phyloP scores from a whole-genome alignment of 1,284 basidiomycete species.

The Boletus sp. region DNA sequence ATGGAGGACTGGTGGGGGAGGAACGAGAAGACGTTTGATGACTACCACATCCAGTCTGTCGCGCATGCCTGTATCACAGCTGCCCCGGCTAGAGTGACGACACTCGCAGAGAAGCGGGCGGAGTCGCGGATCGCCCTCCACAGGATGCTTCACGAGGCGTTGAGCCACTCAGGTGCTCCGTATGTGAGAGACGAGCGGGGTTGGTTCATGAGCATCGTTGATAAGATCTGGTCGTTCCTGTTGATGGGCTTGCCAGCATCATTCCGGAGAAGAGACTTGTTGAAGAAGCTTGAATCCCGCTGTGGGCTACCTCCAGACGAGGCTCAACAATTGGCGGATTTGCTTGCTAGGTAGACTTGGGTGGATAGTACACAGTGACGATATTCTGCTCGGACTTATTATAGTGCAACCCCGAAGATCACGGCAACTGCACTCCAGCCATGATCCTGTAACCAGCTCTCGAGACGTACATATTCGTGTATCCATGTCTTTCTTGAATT shows the following conservation, averaged over 20 bases:
- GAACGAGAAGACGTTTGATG: not conserved
- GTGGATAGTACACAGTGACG: not conserved
- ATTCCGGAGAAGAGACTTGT: not conserved
- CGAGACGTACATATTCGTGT: too few species aligned
- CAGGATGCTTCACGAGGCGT: not conserved
- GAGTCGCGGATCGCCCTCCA: not conserved
- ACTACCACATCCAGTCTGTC: not conserved
- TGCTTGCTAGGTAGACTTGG: not conserved
- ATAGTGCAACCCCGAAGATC: too few species aligned
- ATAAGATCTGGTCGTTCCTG: not conserved
- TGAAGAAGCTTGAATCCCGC: not conserved
- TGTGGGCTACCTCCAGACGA: not conserved
- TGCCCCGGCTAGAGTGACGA: not conserved
- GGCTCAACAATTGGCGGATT: not conserved
- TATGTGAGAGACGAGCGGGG: not conserved
- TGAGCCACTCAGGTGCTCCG: not conserved
- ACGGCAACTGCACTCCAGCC: too few species aligned
- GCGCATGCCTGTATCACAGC: conserved; percentile 6
- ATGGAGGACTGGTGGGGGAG: conserved; percentile 4
- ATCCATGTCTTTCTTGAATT: too few species aligned
- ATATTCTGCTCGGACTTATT: too few species aligned
- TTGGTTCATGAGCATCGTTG: not conserved
- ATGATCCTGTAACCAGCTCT: too few species aligned
- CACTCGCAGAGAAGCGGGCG: not conserved
- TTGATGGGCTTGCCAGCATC: not conserved